These are phyloP conservation scores for Blumeriella jaapii DNA, from an alignment of 2,329 filamentous ascomycete genomes.

Conservation along the genomic window DNA sequence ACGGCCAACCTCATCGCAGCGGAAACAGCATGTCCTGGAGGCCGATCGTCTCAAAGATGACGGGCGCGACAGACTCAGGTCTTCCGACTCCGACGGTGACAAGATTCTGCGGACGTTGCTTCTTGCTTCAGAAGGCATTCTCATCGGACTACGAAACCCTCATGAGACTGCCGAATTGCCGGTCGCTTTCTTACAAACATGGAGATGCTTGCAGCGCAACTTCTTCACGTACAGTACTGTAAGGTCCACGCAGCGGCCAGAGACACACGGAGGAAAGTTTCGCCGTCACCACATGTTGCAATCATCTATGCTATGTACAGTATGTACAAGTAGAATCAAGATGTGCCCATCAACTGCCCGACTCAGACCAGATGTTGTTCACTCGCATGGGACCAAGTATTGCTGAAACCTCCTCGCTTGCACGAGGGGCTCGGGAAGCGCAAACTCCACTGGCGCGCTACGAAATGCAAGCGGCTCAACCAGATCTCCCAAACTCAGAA, in stretches of 20 bases:
- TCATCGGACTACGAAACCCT: no score
- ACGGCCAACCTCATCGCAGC: slow-evolving; percentile 9
- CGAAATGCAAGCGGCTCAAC: slow-evolving; percentile 4
- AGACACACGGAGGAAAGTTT: no score
- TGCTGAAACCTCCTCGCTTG: slow-evolving; percentile 21
- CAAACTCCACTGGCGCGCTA: slow-evolving; percentile 16
- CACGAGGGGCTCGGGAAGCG: slow-evolving; percentile 10
- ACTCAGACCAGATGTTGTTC: slow-evolving; percentile 10
- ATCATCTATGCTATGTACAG: no score
- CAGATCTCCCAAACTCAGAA: slow-evolving; percentile 4
- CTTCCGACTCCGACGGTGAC: slow-evolving; percentile 16
- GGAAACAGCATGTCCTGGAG: slow-evolving; percentile 13
- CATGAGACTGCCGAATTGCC: no score
- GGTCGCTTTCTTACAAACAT: no score
- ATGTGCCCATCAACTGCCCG: slow-evolving; percentile 9
- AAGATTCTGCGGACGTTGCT: no score
- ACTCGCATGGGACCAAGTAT: slow-evolving; percentile 18
- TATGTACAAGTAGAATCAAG: no score
- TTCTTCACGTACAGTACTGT: no score
- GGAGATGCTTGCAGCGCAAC: no score
- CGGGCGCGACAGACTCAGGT: slow-evolving; percentile 22
- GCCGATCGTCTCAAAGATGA: slow-evolving; percentile 24
- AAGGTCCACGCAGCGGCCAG: no score
- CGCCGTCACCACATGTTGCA: no score
- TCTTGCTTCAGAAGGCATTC: no score